These are phyloP conservation scores for Boletus mariae DNA, from an alignment of 1,284 basidiomycete species.

Conservation along the genomic window DNA sequence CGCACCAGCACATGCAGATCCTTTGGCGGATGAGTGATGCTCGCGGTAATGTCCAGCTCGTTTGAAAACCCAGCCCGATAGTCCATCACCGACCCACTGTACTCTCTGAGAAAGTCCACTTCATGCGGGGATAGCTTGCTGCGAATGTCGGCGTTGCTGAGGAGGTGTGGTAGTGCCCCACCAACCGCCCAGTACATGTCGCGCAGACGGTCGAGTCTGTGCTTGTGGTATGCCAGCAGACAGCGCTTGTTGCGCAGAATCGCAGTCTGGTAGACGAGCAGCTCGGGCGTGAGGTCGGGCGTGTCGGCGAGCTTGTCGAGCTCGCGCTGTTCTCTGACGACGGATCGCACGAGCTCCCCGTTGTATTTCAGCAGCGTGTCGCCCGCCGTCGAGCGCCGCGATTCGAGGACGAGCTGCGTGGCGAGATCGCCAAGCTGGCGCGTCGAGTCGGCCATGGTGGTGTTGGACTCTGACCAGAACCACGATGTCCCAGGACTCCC, in stretches of 20 bases:
- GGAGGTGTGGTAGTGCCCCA: constrained; percentile 86
- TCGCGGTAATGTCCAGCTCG: constrained; percentile 82
- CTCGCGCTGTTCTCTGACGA: constrained; percentile 89
- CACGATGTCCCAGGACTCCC: constrained; percentile 39
- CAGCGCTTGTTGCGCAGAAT: constrained; percentile 91
- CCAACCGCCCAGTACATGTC: constrained; percentile 90
- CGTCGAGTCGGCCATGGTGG: constrained; percentile 26
- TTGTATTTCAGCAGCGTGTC: constrained; percentile 91
- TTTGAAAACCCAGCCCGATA: constrained; percentile 84
- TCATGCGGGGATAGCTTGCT: constrained; percentile 85
- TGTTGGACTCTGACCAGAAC: constrained; percentile 8
- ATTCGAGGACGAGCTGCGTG: constrained; percentile 83
- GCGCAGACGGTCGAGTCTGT: constrained; percentile 75
- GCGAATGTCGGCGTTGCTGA: constrained; percentile 72
- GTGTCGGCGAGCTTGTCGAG: constrained; percentile 62
- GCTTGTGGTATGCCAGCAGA: constrained; percentile 86
- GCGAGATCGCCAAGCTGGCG: constrained; percentile 81
- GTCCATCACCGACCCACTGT: constrained; percentile 77
- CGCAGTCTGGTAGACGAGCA: constrained; percentile 85
- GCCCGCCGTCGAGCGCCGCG: constrained; percentile 77
- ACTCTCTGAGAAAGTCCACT: constrained; percentile 84
- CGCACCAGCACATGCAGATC: constrained; percentile 77
- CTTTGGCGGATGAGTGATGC: constrained; percentile 74
- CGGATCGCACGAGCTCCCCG: constrained; percentile 78
- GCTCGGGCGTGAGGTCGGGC: constrained; percentile 55